A percentile compares a stretch with the other conserved stretches of the same genome.
These are phyloP conservation scores for Phytopythium oedochilum DNA, from an alignment of 352 stramenopile species.

Conservation along the genomic window DNA sequence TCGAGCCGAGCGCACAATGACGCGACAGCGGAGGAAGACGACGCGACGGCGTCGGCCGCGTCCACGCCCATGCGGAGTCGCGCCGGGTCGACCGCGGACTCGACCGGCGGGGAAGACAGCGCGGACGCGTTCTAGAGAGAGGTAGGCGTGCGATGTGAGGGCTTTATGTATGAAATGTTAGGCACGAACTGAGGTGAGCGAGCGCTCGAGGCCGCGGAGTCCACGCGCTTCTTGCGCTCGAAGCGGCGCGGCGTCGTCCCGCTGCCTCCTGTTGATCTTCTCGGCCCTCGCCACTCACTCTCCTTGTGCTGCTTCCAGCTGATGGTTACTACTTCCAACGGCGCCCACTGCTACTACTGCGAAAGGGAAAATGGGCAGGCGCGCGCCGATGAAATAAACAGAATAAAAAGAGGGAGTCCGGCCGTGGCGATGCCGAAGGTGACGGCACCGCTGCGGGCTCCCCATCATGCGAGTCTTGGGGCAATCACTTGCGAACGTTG, in stretches of 20 bases:
- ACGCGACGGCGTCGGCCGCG: conserved; percentile 15
- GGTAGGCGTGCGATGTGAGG: background rate
- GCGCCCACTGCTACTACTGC: conserved; percentile 1
- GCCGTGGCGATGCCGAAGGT: background rate
- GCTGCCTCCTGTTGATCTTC: background rate
- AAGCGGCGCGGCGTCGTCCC: background rate
- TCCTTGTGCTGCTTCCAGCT: background rate
- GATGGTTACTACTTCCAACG: background rate
- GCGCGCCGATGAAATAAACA: conserved; percentile 3
- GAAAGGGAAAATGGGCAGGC: background rate
- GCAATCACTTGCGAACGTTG: conserved; percentile 23
- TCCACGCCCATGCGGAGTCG: conserved; percentile 4
- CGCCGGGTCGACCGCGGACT: conserved; percentile 1
- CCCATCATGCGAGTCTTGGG: background rate
- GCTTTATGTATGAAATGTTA: background rate
- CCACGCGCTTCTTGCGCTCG: background rate
- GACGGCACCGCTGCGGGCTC: background rate
- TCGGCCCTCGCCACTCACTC: background rate
- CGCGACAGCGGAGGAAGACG: conserved; percentile 4
- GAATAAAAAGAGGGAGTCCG: background rate
- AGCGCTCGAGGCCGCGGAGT: background rate
- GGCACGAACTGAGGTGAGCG: background rate
- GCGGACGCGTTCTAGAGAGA: conserved; percentile 44
- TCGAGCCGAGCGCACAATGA: conserved; percentile 1
- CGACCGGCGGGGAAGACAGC: conserved; percentile 36